Conservation (phyloP, 1,139 yeast genomes). For the Protomyces inouyei region DNA sequence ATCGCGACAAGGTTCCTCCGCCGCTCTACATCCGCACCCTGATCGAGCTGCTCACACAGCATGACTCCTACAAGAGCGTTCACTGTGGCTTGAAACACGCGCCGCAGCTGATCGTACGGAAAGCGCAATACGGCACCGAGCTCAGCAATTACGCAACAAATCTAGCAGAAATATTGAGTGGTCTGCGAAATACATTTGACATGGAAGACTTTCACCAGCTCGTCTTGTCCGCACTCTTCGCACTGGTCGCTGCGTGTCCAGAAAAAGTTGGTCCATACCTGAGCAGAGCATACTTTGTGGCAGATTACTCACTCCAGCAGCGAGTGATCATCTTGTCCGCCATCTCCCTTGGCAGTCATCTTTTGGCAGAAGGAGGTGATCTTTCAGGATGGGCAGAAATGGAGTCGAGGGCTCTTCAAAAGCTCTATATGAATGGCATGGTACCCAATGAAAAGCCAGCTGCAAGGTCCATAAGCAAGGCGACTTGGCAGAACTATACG, state of each 20-base stretch:
- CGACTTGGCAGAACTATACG: not conserved
- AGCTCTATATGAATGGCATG: not conserved
- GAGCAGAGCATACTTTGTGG: conserved; percentile 6
- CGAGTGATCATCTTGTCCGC: conserved; percentile 11
- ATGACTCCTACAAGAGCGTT: conserved; percentile 9
- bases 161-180: conserved; percentile 14
- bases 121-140: conserved; percentile 17
- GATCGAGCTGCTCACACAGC: conserved; percentile 8
- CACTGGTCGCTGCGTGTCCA: conserved; percentile 18
- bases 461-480: not conserved
- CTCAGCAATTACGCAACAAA: conserved; percentile 8
- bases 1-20: conserved; percentile 14
- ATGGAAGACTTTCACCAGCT: conserved; percentile 19
- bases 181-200: conserved; percentile 16
- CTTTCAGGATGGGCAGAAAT: not conserved
- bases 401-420: not conserved
- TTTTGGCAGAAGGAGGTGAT: not conserved
- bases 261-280: conserved; percentile 9
- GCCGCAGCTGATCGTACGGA: conserved; percentile 4
- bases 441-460: not conserved
- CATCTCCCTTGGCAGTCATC: conserved; percentile 6
- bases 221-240: conserved; percentile 4
- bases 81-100: conserved; percentile 5
- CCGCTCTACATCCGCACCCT: conserved; percentile 19
- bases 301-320: conserved; percentile 21